Conservation (phyloP, 2,329 filamentous ascomycete species). For the Stachybotrys chlorohalonatus region DNA sequence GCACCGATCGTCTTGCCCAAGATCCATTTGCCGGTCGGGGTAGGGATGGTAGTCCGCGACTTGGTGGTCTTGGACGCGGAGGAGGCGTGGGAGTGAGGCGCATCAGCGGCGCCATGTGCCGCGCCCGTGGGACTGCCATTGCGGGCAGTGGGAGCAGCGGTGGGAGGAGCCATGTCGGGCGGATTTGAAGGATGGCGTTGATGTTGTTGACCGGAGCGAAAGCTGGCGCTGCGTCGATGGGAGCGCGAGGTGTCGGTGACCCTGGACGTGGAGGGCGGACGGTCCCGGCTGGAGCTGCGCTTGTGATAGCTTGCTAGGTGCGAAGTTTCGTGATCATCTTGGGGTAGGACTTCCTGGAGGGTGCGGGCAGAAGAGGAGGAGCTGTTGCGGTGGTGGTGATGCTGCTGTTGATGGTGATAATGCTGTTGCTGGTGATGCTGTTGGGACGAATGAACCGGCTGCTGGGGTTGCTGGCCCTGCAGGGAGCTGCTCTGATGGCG, state of each 20-base stretch:
- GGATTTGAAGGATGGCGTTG: slow-evolving; percentile 15
- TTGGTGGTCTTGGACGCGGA: slow-evolving; percentile 42
- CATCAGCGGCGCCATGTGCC: slow-evolving; percentile 29
- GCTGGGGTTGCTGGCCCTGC: slow-evolving; percentile 11
- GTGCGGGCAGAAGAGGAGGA: slow-evolving; percentile 32
- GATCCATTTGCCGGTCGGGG: slow-evolving; percentile 85
- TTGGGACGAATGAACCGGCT: slow-evolving; percentile 1
- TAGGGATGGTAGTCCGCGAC: slow-evolving; percentile 75
- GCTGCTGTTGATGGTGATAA: slow-evolving; percentile 12
- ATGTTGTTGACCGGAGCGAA: slow-evolving; percentile 33
- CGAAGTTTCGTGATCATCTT: slow-evolving; percentile 66
- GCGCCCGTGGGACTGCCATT: slow-evolving; percentile 45
- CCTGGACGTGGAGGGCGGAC: slow-evolving; percentile 37
- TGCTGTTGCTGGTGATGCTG: slow-evolving; percentile 1
- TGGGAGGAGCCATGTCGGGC: slow-evolving; percentile 39
- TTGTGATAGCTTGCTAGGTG: slow-evolving; percentile 52
- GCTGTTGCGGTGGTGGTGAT: slow-evolving; percentile 27
- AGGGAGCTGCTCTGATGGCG: neutral
- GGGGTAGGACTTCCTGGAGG: slow-evolving; percentile 35
- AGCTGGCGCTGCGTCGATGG: slow-evolving; percentile 38
- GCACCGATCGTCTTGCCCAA: slow-evolving; percentile 95
- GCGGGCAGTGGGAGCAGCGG: slow-evolving; percentile 34
- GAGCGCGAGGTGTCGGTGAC: slow-evolving; percentile 40
- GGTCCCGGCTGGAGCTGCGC: slow-evolving; percentile 59
- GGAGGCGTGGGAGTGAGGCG: slow-evolving; percentile 13